A percentile compares a stretch with the other conserved stretches of the same genome.
These are phyloP conservation scores for Diaporthe caulivora DNA, from an alignment of 2,329 filamentous ascomycete genomes.

Conservation along the genomic window DNA sequence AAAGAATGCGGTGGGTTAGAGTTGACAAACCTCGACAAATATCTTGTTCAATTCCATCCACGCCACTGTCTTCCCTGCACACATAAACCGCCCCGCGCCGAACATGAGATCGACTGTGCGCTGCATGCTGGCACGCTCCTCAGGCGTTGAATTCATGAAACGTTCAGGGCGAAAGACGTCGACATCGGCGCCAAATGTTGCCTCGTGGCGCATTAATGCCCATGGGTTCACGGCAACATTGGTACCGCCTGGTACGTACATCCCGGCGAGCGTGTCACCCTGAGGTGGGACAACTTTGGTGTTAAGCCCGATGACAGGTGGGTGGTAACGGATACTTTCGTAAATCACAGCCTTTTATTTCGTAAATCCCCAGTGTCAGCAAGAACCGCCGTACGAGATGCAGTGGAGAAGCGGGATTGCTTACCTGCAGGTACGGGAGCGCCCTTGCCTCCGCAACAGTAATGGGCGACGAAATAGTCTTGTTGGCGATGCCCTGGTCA, in stretches of 20 bases:
- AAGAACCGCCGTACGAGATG: too few relatives aligned
- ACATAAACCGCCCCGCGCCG: conserved; percentile 55
- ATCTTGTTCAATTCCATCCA: conserved; percentile 29
- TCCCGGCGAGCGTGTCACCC: conserved; percentile 46
- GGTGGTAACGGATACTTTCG: conserved; percentile 43
- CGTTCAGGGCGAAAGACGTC: conserved; percentile 71
- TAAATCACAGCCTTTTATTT: conserved; percentile 39
- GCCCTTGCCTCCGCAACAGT: conserved; percentile 41
- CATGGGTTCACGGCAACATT: conserved; percentile 41
- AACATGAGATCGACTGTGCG: conserved; percentile 59
- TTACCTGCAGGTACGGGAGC: conserved; percentile 45
- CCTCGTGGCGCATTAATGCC: conserved; percentile 30
- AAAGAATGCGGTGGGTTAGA: too few relatives aligned
- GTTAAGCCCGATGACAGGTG: conserved; percentile 41
- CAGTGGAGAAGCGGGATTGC: not conserved
- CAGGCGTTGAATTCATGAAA: conserved; percentile 62
- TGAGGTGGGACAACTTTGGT: conserved; percentile 45
- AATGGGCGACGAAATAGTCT: conserved; percentile 7
- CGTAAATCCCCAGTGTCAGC: not conserved
- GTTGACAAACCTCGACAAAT: conserved; percentile 52
- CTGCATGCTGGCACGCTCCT: conserved; percentile 48
- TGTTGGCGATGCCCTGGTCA: not conserved
- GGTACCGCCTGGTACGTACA: conserved; percentile 48
- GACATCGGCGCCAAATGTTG: conserved; percentile 61
- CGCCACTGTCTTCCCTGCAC: conserved; percentile 31